phyloP scores from a whole-genome alignment of 495 filamentous ascomycete genomes.

The Penicillium salamii region DNA sequence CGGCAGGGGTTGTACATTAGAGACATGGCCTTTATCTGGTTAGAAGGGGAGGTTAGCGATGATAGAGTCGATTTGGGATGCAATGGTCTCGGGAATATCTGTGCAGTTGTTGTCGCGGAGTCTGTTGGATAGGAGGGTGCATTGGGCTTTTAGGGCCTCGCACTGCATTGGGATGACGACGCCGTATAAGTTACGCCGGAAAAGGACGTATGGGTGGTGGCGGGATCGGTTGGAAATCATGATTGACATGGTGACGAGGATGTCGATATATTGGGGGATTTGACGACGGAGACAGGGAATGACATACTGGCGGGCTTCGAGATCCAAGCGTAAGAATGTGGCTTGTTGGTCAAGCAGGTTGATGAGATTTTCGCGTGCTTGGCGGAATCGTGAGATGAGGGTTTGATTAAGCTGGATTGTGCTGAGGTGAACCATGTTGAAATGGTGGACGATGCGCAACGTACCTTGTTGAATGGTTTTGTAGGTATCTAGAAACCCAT shows the following conservation, averaged over 20 bases:
- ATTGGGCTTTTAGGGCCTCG: neutral
- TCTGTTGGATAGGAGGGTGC: neutral
- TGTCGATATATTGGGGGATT: neutral
- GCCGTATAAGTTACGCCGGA: neutral
- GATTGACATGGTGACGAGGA: neutral
- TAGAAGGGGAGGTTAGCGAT: neutral
- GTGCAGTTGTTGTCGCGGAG: constrained; percentile 4
- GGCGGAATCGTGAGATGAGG: neutral
- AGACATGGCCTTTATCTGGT: neutral
- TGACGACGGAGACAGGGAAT: neutral
- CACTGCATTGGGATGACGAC: neutral
- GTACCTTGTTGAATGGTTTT: no score
- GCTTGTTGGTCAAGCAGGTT: neutral
- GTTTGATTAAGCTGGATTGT: no score
- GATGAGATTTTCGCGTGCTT: neutral
- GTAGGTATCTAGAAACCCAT: neutral
- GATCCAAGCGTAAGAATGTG: neutral
- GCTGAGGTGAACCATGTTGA: neutral
- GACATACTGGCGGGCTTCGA: neutral
- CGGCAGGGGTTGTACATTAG: neutral
- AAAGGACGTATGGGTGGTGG: neutral
- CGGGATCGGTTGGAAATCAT: neutral
- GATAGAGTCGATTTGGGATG: neutral
- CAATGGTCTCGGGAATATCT: neutral
- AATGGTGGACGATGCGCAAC: no score